Percentiles rank a stretch among this genome's conserved stretches.
These are phyloP conservation scores for Coprinopsis sp. DNA, from an alignment of 768 basidiomycete genomes.

Conservation along the genomic window DNA sequence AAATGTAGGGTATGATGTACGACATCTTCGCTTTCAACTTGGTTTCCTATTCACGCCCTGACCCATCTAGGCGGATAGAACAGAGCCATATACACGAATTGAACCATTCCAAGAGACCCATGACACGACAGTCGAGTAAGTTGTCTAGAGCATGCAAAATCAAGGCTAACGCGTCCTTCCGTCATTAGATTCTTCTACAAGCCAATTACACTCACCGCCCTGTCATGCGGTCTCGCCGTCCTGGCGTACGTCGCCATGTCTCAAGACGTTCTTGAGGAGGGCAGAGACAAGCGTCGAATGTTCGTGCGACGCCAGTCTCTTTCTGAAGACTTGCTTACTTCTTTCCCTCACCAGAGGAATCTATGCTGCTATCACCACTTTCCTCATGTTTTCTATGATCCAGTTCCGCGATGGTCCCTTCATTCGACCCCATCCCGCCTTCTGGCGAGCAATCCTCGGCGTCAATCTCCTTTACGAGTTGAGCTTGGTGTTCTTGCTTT, in stretches of 20 bases:
- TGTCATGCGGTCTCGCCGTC: slow-evolving; percentile 58
- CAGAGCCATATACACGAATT: slow-evolving; percentile 79
- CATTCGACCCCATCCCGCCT: slow-evolving; percentile 82
- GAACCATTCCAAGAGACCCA: slow-evolving; percentile 78
- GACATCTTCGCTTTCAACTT: slow-evolving; percentile 25
- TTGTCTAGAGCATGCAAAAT: slow-evolving; percentile 10
- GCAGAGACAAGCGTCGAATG: slow-evolving; percentile 76
- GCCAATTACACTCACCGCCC: slow-evolving; percentile 72
- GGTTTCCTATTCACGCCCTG: slow-evolving; percentile 12
- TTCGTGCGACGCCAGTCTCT: too few species aligned
- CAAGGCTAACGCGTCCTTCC: slow-evolving; percentile 10
- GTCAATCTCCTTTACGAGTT: slow-evolving; percentile 82
- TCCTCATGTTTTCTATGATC: slow-evolving; percentile 78
- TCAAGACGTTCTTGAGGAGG: slow-evolving; percentile 81
- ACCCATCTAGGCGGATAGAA: slow-evolving; percentile 64
- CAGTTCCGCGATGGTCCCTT: slow-evolving; percentile 91
- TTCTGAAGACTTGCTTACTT: slow-evolving; percentile 9
- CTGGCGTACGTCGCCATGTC: slow-evolving; percentile 82
- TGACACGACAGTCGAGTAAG: slow-evolving; percentile 81
- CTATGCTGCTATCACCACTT: slow-evolving; percentile 70
- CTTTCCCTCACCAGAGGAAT: slow-evolving; percentile 47
- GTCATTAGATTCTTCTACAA: slow-evolving; percentile 78
- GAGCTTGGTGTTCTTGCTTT: slow-evolving; percentile 76
- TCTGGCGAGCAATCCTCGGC: slow-evolving; percentile 78
- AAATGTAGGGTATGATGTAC: slow-evolving; percentile 75